Percentiles rank a stretch among this genome's conserved stretches.
Conservation (phyloP, 2,329 filamentous ascomycete species). For the Aspergillus carbonarius region DNA sequence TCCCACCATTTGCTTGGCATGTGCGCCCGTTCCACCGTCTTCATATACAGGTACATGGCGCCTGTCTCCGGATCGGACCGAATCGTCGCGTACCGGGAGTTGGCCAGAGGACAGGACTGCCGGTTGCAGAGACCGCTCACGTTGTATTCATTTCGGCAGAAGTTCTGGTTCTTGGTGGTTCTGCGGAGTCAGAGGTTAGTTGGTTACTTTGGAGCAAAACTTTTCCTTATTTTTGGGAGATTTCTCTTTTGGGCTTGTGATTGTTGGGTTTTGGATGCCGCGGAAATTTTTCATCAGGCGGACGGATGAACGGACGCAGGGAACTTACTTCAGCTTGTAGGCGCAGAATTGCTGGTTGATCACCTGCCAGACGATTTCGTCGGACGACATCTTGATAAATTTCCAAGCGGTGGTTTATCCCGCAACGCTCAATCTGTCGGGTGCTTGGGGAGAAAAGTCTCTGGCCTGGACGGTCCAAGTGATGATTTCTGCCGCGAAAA, state of each 20-base stretch:
- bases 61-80: conserved; percentile 77
- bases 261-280: background rate
- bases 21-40: conserved; percentile 85
- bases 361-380: conserved; percentile 97
- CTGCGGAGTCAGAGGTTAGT: conserved; percentile 39
- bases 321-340: conserved; percentile 81
- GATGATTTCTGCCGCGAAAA: conserved; percentile 26
- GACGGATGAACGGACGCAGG: background rate
- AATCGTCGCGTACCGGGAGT: conserved; percentile 89
- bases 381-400: conserved; percentile 67
- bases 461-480: background rate
- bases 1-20: conserved; percentile 94
- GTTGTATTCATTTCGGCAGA: conserved; percentile 95
- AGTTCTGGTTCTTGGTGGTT: conserved; percentile 82
- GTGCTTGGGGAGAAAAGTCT: conserved; percentile 10
- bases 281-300: background rate
- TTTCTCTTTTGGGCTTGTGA: background rate
- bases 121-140: conserved; percentile 79
- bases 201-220: no score
- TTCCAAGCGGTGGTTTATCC: conserved; percentile 11
- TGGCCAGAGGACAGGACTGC: conserved; percentile 86
- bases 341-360: conserved; percentile 95
- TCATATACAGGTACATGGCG: conserved; percentile 92
- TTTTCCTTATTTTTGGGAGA: background rate
- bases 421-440: conserved; percentile 18